Evolutionary conservation across 805 yeast species (phyloP), one percentile per base, ranked within the genome.

Genomic region (Wickerhamomyces pijperi): DNA sequence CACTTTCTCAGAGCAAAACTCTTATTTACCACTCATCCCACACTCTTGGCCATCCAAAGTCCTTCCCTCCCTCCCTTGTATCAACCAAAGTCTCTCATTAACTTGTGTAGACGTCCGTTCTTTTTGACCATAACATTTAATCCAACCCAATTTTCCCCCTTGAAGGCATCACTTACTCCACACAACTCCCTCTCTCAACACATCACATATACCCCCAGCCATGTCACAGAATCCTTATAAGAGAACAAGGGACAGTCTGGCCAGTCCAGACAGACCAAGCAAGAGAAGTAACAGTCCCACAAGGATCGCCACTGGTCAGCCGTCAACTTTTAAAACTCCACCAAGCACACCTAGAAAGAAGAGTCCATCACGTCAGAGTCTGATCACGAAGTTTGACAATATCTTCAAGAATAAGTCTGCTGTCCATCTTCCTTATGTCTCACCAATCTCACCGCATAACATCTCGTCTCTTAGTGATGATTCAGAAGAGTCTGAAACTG

Each of bases 91-190:
- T 53, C 58, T 39, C 58, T 25, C 58, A 54, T 54, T 54, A 39
- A 47, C 16, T 54, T 53, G 58, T 42, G 58, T 46, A 51, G 58
- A 51, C 58, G 56, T 54, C 58, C 58, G 48, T 34, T 53, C 58
- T 32, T 53, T 25, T 25, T 4, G n/a, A 21, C n/a, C n/a, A n/a
- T n/a, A n/a, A n/a, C n/a, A n/a, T n/a, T n/a, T n/a, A n/a, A n/a
- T n/a, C n/a, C n/a, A n/a, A n/a, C n/a, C n/a, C n/a, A n/a, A n/a
- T n/a, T n/a, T n/a, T n/a, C n/a, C n/a, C n/a, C n/a, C n/a, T n/a
- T n/a, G n/a, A n/a, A n/a, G n/a, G n/a, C n/a, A n/a, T n/a, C n/a
- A n/a, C n/a, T n/a, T n/a, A n/a, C n/a, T n/a, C n/a, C n/a, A n/a
- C n/a, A n/a, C n/a, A n/a, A n/a, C n/a, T n/a, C n/a, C n/a, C n/a